A percentile compares a stretch with the other conserved stretches of the same genome.
phyloP scores from a whole-genome alignment of 2,329 filamentous ascomycete species.

The Fusarium redolens region DNA sequence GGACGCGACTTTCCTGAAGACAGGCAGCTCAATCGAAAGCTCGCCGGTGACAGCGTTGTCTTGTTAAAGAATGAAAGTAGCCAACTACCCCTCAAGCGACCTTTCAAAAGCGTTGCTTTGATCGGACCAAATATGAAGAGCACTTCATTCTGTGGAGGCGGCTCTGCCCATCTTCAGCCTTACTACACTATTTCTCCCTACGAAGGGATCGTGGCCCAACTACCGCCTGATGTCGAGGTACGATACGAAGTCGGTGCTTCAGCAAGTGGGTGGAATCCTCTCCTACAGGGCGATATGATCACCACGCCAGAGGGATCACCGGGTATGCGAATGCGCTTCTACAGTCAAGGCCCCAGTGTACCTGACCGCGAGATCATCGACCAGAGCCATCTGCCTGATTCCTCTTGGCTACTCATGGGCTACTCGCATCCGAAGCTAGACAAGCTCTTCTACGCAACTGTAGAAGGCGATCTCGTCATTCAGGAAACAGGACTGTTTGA shows the following conservation, averaged over 20 bases:
- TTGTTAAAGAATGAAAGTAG: background rate
- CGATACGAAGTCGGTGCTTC: background rate
- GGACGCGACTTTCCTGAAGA: background rate
- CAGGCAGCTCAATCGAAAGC: background rate
- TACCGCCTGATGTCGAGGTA: background rate
- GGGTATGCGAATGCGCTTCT: background rate
- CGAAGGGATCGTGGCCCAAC: background rate
- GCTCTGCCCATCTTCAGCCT: background rate
- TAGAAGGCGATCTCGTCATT: background rate
- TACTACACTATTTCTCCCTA: background rate
- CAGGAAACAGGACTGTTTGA: background rate
- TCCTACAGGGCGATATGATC: background rate
- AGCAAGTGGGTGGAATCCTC: background rate
- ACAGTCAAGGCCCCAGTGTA: background rate
- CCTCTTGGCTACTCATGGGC: background rate
- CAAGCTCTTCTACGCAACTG: background rate
- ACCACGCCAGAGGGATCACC: background rate
- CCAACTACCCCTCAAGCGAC: background rate
- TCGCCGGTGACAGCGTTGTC: background rate
- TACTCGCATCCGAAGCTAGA: background rate
- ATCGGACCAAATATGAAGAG: constrained; percentile 1
- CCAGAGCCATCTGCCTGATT: background rate
- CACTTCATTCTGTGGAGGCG: background rate
- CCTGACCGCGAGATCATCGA: background rate
- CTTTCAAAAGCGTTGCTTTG: background rate